Evolutionary conservation across 768 basidiomycete species (phyloP), one percentile per base, ranked within the genome.

Genomic region (Boletus rufocinnamomeus): DNA sequence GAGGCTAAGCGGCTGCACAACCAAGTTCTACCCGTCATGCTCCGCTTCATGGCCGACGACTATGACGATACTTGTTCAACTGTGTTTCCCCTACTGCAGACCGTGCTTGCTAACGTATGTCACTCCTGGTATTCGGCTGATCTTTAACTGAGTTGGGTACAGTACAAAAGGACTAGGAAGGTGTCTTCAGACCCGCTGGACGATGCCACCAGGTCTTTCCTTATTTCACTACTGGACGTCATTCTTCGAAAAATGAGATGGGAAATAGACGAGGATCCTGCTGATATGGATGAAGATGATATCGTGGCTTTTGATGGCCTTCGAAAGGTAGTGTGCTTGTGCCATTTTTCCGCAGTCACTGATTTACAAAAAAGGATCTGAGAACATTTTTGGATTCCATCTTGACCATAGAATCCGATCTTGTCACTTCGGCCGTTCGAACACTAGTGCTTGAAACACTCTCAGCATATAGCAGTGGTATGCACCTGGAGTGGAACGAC

Each of bases 211-310:
- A 83, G 86, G 23, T 77, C 85, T 7, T 98, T 98, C 79, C 80
- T 99, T 28, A 77, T 78, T 3, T 87, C 87, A 2, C 76, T 97
- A 6, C 79, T 98, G 4, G 79, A 87, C 64, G 88, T 94, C 46
- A 82, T 93, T 27, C 75, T 98, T 45, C 79, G 82, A 53, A 97
- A 98, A 75, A 82, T 98, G 83, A 93, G 91, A 68, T 99, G 95
- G 93, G 88, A 88, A 49, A 85, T 80, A 74, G 87, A 84, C 56
- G 87, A 86, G 23, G 89, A 87, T 69, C 87, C 82, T 47, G 84
- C 87, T 27, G 93, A 96, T 65, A 81, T 85, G 45, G 96, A 98
- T 56, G 93, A 95, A 52, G 96, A 98, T 46, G 92, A 94, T 60
- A 80, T 83, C 58, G 83, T 83, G 10, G 86, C 86, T 52, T 97